Percentiles rank a stretch among this genome's conserved stretches.
Conservation (phyloP, 441 rosid species). For the Eutrema salsugineum region DNA sequence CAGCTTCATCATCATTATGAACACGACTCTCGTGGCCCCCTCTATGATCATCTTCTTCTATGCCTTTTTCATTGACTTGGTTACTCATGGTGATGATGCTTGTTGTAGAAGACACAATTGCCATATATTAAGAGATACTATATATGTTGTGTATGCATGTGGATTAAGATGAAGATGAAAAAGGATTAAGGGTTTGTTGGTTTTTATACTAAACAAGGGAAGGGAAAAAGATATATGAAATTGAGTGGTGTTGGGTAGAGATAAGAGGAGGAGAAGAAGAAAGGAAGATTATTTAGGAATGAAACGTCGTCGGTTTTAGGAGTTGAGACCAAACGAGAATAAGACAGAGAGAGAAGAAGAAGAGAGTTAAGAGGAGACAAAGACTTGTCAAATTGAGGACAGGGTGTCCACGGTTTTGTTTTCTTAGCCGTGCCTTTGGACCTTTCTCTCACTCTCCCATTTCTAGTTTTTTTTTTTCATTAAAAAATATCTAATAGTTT, state of each 20-base stretch:
- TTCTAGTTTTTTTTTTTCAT: not conserved
- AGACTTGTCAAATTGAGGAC: constrained; percentile 63
- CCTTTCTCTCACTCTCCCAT: constrained; percentile 36
- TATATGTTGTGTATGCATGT: constrained; percentile 27
- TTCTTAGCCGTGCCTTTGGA: constrained; percentile 53
- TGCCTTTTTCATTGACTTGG: constrained; percentile 28
- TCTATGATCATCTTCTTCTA: constrained; percentile 23
- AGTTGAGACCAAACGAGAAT: constrained; percentile 22
- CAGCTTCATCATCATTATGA: constrained; percentile 35
- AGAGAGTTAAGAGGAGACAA: constrained; percentile 49
- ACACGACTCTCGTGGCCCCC: constrained; percentile 17
- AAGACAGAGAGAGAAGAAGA: constrained; percentile 25
- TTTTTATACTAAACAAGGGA: constrained; percentile 26
- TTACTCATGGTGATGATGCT: constrained; percentile 40
- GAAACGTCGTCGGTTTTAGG: constrained; percentile 24
- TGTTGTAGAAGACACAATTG: constrained; percentile 63
- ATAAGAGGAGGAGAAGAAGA: constrained; percentile 29
- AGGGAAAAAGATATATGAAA: constrained; percentile 14
- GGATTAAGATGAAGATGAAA: constrained; percentile 20
- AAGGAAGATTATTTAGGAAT: not conserved
- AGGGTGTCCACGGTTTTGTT: constrained; percentile 46
- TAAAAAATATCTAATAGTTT: not conserved
- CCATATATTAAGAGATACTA: constrained; percentile 39
- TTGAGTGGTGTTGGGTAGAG: constrained; percentile 40
- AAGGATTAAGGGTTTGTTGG: constrained; percentile 31